A percentile compares a stretch with the other conserved stretches of the same genome.
These are phyloP conservation scores for Smallanthus sonchifolius DNA, from an alignment of 129 eudicot genomes.

Conservation along the genomic window DNA sequence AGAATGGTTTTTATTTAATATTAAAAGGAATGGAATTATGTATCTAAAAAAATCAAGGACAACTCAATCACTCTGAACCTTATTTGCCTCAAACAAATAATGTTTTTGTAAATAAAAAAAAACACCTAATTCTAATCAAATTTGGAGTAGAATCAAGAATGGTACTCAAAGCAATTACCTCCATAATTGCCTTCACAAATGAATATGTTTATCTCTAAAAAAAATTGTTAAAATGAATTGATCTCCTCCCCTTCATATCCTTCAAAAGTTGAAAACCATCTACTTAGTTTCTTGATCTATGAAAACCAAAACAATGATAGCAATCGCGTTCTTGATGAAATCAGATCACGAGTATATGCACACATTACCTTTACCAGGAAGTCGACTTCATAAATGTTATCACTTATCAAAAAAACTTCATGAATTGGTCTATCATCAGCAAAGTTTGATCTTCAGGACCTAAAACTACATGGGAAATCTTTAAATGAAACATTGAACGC, in stretches of 20 bases:
- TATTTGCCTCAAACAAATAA: not conserved
- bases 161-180: constrained; percentile 3
- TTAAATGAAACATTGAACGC: not conserved
- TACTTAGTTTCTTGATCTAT: not conserved
- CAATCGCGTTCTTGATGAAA: not conserved
- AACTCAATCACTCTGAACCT: constrained; percentile 12
- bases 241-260: constrained; percentile 8
- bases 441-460: constrained; percentile 13
- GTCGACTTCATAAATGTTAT: not conserved
- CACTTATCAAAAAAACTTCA: constrained; percentile 10
- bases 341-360: not conserved
- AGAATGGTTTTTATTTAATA: not conserved
- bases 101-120: not conserved
- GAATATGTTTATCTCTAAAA: not conserved
- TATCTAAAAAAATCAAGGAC: not conserved
- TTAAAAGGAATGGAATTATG: constrained; percentile 5
- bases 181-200: not conserved
- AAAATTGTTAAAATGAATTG: not conserved
- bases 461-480: not conserved
- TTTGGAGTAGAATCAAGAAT: not conserved
- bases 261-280: not conserved
- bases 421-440: constrained; percentile 11
- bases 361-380: constrained; percentile 20
- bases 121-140: not conserved
- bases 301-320: not conserved